A percentile compares a stretch with the other conserved stretches of the same genome.
Evolutionary conservation across 768 basidiomycete species (phyloP).

Genomic region (Obba rivulosa): DNA sequence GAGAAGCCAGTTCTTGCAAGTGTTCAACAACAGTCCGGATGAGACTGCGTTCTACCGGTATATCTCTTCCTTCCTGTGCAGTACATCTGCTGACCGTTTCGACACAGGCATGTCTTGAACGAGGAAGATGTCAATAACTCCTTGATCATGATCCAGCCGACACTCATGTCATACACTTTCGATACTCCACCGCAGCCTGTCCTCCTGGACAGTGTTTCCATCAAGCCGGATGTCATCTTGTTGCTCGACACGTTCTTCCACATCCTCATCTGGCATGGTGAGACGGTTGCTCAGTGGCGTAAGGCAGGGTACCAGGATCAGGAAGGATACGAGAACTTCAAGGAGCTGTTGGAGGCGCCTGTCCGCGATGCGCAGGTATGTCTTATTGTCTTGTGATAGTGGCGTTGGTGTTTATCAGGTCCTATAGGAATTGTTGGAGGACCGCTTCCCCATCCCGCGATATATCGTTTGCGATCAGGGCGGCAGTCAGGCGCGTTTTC

Average conservation of each 20-base stretch:
- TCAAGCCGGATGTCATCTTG: conserved; percentile 94
- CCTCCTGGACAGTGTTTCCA: conserved; percentile 93
- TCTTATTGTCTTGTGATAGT: background rate
- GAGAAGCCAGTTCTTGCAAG: conserved; percentile 96
- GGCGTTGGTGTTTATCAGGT: background rate
- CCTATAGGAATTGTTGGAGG: conserved; percentile 80
- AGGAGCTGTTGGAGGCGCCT: conserved; percentile 84
- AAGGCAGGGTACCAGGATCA: conserved; percentile 98
- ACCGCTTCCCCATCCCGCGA: conserved; percentile 95
- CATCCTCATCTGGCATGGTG: conserved; percentile 98
- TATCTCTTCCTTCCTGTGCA: conserved; percentile 15
- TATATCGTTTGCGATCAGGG: conserved; percentile 98
- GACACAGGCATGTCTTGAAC: conserved; percentile 82
- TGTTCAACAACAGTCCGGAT: conserved; percentile 99
- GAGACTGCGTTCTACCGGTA: conserved; percentile 98
- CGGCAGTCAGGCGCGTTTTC: conserved; percentile 96
- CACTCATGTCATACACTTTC: conserved; percentile 96
- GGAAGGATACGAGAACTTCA: conserved; percentile 98
- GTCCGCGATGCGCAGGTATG: conserved; percentile 82
- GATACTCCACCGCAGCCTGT: conserved; percentile 91
- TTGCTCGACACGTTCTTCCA: conserved; percentile 99
- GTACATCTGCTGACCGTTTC: background rate
- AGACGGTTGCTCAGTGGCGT: conserved; percentile 95
- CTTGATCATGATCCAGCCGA: conserved; percentile 99
- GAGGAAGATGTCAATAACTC: conserved; percentile 99